Percentiles rank a stretch among this genome's conserved stretches.
Conservation (phyloP, 495 filamentous ascomycete genomes). For the Podospora appendiculata region DNA sequence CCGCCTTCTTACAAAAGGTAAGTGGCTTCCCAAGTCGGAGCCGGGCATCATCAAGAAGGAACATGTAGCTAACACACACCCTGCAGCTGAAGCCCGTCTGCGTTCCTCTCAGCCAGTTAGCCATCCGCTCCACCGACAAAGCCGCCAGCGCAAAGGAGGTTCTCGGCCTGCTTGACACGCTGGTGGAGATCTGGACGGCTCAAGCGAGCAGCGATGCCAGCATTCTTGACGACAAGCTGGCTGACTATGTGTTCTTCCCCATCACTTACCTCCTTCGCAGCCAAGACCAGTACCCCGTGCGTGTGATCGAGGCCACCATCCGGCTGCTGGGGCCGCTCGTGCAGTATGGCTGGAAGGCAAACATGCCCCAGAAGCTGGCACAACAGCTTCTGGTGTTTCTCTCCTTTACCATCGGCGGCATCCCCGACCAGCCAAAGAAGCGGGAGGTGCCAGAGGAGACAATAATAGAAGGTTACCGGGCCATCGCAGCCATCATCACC, state of each 20-base stretch:
- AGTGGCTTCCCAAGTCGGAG: neutral
- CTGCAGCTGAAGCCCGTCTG: constrained; percentile 48
- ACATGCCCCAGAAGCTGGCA: constrained; percentile 58
- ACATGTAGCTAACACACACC: neutral
- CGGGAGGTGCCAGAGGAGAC: constrained; percentile 60
- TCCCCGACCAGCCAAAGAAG: constrained; percentile 40
- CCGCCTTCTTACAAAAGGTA: constrained; percentile 25
- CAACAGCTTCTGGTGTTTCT: constrained; percentile 82
- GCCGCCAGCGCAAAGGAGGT: constrained; percentile 48
- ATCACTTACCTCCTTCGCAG: constrained; percentile 78
- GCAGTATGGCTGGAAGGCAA: constrained; percentile 64
- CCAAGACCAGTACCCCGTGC: constrained; percentile 61
- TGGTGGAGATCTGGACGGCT: constrained; percentile 45
- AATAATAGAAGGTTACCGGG: constrained; percentile 41
- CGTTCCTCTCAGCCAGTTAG: constrained; percentile 66
- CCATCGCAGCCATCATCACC: constrained; percentile 33
- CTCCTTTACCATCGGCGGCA: constrained; percentile 70
- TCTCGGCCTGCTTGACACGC: constrained; percentile 41
- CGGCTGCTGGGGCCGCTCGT: constrained; percentile 66
- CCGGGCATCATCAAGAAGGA: too few relatives aligned
- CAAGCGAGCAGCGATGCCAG: constrained; percentile 42
- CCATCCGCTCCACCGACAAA: constrained; percentile 51
- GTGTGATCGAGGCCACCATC: constrained; percentile 66
- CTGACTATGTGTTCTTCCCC: constrained; percentile 93
- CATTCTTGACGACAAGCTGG: constrained; percentile 69